Evolutionary conservation across 2,329 filamentous ascomycete species (phyloP), one percentile per base, ranked within the genome.

Genomic region (Diaporthe vexans): DNA sequence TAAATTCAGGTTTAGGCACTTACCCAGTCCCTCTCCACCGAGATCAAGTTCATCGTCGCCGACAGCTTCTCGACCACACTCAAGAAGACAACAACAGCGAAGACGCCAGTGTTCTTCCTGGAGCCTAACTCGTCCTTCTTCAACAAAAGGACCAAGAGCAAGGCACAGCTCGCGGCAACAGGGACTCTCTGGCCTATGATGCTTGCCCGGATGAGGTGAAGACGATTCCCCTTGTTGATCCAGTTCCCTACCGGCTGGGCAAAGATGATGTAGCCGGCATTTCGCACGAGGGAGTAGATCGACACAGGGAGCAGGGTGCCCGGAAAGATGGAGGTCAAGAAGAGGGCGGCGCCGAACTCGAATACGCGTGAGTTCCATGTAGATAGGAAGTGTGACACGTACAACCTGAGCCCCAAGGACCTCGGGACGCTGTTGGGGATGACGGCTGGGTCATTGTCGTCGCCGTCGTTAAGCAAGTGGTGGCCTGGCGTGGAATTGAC

Each of bases 1-100:
- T n/a, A n/a, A n/a, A n/a, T n/a, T n/a, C n/a, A n/a, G n/a, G n/a
- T n/a, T n/a, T n/a, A n/a, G n/a, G n/a, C n/a, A n/a, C n/a, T n/a
- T 76, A 90, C 87, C 93, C 93, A 94, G 78, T 95, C 93, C 78
- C 91, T 85, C 80, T 95, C 93, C 0, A 95, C 87, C 0, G 93
- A 86, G 0, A 95, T 89, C 0, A 90, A 85, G 79, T 94, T 95
- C 8, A 92, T 86, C 2, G 74, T 76, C 1, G 91, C 87, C 19
- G 86, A 87, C 11, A 94, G 81, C 80, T 95, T 95, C 82, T 95
- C 94, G 1, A 92, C 78, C 73, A 92, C 93, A 0, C 92, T 91
- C 58, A 94, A 82, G 0, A 89, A 24, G 0, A 88, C 85, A 3
- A 86, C 73, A 0, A 81, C 43, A 0, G 78, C 80, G 52, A 88